Evolutionary conservation across 371 early-diverging fungal species (phyloP).

Genomic region (Apophysomyces variabilis): DNA sequence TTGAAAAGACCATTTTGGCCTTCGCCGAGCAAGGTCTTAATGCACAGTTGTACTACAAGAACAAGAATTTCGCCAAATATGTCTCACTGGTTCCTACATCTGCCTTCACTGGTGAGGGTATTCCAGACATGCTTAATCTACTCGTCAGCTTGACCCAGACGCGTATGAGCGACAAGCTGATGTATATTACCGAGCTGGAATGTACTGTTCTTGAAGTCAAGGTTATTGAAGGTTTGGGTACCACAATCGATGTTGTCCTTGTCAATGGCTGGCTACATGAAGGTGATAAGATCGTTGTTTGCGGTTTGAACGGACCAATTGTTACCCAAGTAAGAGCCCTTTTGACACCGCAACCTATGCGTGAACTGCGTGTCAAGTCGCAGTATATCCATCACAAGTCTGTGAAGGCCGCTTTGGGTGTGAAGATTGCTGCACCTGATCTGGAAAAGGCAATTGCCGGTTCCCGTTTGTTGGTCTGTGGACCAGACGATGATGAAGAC

Average conservation of each 20-base stretch:
- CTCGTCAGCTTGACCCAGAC: conserved; percentile 94
- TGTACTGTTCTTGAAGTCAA: conserved; percentile 99
- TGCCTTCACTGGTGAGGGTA: conserved; percentile 99
- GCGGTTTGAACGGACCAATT: conserved; percentile 98
- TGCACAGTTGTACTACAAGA: conserved; percentile 94
- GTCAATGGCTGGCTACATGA: conserved; percentile 97
- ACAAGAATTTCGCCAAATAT: conserved; percentile 94
- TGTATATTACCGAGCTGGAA: conserved; percentile 96
- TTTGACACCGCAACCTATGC: conserved; percentile 98
- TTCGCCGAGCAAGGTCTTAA: conserved; percentile 99
- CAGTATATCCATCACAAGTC: conserved; percentile 96
- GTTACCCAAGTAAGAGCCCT: conserved; percentile 95
- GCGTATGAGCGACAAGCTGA: conserved; percentile 94
- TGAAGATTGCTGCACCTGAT: conserved; percentile 97
- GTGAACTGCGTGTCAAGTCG: conserved; percentile 98
- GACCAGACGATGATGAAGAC: conserved; percentile 97
- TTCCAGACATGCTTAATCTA: conserved; percentile 97
- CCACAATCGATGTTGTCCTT: conserved; percentile 98
- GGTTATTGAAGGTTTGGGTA: conserved; percentile 99
- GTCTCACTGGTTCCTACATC: conserved; percentile 99
- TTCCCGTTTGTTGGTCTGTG: conserved; percentile 92
- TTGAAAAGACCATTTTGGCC: conserved; percentile 80
- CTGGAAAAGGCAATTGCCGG: conserved; percentile 99
- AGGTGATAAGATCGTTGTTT: conserved; percentile 98
- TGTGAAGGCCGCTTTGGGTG: conserved; percentile 98